These are phyloP conservation scores for Taphrina pruni DNA, from an alignment of 1,139 yeast genomes.

Conservation along the genomic window DNA sequence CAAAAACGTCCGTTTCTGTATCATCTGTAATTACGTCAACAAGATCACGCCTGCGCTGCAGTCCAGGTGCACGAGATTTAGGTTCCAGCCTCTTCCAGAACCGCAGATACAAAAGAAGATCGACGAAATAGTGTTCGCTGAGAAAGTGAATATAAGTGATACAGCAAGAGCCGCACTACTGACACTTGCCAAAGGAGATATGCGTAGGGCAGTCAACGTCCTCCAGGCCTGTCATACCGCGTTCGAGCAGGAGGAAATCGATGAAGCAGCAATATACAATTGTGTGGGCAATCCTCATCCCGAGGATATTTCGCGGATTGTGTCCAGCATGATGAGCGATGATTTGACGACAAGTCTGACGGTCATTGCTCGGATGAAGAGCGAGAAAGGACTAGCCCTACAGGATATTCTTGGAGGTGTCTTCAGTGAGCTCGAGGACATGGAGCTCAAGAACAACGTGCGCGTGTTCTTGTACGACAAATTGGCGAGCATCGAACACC, in stretches of 20 bases:
- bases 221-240: slow-evolving; percentile 93
- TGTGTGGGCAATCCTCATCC: slow-evolving; percentile 98
- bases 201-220: slow-evolving; percentile 93
- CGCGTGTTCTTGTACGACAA: slow-evolving; percentile 53
- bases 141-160: slow-evolving; percentile 62
- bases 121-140: slow-evolving; percentile 69
- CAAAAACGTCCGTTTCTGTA: slow-evolving; percentile 92
- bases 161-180: slow-evolving; percentile 73
- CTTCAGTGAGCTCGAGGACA: slow-evolving; percentile 67
- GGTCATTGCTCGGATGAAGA: slow-evolving; percentile 56
- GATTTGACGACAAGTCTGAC: slow-evolving; percentile 79
- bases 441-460: slow-evolving; percentile 54
- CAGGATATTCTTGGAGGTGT: slow-evolving; percentile 83
- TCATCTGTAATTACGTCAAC: slow-evolving; percentile 93
- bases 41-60: slow-evolving; percentile 92
- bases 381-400: slow-evolving; percentile 81
- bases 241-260: slow-evolving; percentile 57
- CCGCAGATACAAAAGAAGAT: slow-evolving; percentile 73
- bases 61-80: slow-evolving; percentile 91
- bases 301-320: slow-evolving; percentile 72
- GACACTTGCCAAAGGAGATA: slow-evolving; percentile 82
- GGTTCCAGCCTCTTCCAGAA: slow-evolving; percentile 81
- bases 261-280: slow-evolving; percentile 79
- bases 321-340: slow-evolving; percentile 78
- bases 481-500: slow-evolving; percentile 66